These are phyloP conservation scores for Porodaedalea pini DNA, from an alignment of 1,284 basidiomycete genomes.

Conservation along the genomic window DNA sequence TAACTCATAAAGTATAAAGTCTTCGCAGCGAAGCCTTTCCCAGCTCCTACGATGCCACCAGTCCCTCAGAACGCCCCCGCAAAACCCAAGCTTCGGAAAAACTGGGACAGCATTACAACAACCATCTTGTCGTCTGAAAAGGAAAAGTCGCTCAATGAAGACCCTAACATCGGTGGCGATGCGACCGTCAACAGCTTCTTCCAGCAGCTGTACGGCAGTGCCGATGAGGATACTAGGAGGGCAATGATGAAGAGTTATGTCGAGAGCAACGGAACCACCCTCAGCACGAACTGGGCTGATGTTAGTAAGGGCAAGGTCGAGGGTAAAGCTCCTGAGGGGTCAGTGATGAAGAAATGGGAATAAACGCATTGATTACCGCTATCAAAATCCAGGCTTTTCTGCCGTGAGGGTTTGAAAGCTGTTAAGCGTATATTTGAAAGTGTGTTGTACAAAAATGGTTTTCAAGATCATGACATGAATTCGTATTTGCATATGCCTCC, in stretches of 20 bases:
- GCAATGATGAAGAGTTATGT: conserved; percentile 97
- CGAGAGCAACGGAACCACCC: conserved; percentile 87
- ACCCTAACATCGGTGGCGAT: conserved; percentile 83
- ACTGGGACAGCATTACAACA: conserved; percentile 82
- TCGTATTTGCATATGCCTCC: not conserved
- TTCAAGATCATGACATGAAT: not conserved
- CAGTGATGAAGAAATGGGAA: conserved; percentile 78
- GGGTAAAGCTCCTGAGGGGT: conserved; percentile 78
- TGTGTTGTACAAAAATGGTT: not conserved
- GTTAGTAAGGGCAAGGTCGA: conserved; percentile 67
- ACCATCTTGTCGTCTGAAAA: conserved; percentile 61
- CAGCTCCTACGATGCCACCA: conserved; percentile 28
- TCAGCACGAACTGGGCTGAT: conserved; percentile 93
- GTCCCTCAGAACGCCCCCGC: conserved; percentile 19
- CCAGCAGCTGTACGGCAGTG: conserved; percentile 80
- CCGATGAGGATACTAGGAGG: conserved; percentile 82
- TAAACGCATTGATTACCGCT: too few relatives aligned
- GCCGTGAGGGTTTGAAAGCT: too few relatives aligned
- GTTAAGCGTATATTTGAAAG: not conserved
- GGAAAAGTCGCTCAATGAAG: conserved; percentile 58
- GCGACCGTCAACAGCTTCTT: conserved; percentile 74
- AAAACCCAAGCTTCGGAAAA: conserved; percentile 52
- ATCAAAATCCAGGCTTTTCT: too few relatives aligned
- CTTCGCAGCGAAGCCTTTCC: conserved; percentile 29
- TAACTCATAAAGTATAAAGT: conserved; percentile 16